These are phyloP conservation scores for Inga oerstediana DNA, from an alignment of 306 rosid species.

Conservation along the genomic window DNA sequence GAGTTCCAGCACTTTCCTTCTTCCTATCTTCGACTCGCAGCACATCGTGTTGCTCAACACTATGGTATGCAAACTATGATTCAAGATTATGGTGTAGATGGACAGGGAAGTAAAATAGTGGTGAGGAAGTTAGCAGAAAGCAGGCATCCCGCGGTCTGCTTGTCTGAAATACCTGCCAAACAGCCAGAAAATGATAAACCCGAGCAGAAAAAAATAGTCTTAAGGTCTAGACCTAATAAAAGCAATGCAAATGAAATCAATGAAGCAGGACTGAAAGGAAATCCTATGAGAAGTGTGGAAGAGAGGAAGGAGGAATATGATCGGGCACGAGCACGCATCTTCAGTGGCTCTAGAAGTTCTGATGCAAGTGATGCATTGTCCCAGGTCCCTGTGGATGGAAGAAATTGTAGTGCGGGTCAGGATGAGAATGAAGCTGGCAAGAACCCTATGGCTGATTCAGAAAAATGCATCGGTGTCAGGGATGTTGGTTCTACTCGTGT, in stretches of 20 bases:
- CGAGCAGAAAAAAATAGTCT: slow-evolving; percentile 56
- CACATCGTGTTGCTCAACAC: slow-evolving; percentile 94
- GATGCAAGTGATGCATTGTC: slow-evolving; percentile 50
- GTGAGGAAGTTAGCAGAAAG: slow-evolving; percentile 72
- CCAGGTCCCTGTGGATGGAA: slow-evolving; percentile 50
- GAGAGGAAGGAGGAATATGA: slow-evolving; percentile 96
- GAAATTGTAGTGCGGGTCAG: slow-evolving; percentile 39
- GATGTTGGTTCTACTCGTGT: slow-evolving; percentile 70
- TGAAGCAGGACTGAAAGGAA: slow-evolving; percentile 63
- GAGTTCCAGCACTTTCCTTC: slow-evolving; percentile 88
- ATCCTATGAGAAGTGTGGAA: slow-evolving; percentile 75
- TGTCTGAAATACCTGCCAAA: slow-evolving; percentile 76
- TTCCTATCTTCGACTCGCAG: slow-evolving; percentile 88
- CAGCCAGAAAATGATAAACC: slow-evolving; percentile 56
- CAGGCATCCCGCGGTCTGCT: slow-evolving; percentile 56
- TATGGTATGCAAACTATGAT: slow-evolving; percentile 83
- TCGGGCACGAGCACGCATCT: slow-evolving; percentile 92
- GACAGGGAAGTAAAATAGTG: slow-evolving; percentile 83
- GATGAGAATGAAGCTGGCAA: slow-evolving; percentile 59
- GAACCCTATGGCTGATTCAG: slow-evolving; percentile 48
- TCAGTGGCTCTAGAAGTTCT: slow-evolving; percentile 53
- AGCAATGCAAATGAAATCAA: slow-evolving; percentile 44
- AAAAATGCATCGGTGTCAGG: slow-evolving; percentile 40
- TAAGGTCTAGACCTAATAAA: slow-evolving; percentile 66
- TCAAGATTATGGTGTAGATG: slow-evolving; percentile 72